Conservation (phyloP, 1,284 basidiomycete genomes). For the Cryptococcus sp. region DNA sequence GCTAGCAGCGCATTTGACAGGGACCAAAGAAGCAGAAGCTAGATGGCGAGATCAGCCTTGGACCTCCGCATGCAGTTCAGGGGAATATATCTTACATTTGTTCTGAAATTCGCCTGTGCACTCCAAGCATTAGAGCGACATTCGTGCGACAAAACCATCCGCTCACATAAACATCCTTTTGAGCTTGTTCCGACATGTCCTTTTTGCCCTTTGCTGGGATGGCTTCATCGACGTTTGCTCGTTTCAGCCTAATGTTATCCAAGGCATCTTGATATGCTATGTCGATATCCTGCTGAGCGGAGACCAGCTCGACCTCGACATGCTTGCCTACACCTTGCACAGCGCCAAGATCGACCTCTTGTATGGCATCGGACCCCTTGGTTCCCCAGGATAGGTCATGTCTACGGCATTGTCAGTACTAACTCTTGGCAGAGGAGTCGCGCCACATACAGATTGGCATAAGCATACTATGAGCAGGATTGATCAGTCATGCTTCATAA, state of each 20-base stretch:
- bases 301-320: constrained; percentile 85
- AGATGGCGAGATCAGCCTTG: not conserved
- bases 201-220: constrained; percentile 56
- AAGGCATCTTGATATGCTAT: constrained; percentile 86
- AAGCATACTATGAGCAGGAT: constrained; percentile 38
- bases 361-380: constrained; percentile 68
- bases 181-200: constrained; percentile 62
- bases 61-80: not conserved
- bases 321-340: constrained; percentile 64
- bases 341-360: constrained; percentile 72
- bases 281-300: constrained; percentile 84
- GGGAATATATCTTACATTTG: constrained; percentile 65
- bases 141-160: not conserved
- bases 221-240: constrained; percentile 36
- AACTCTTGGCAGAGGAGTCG: not conserved
- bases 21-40: constrained; percentile 49
- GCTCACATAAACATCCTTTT: constrained; percentile 77
- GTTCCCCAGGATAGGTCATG: constrained; percentile 77
- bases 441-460: constrained; percentile 65
- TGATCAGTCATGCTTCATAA: too few relatives aligned
- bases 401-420: constrained; percentile 55
- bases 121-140: not conserved
- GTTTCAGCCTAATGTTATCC: constrained; percentile 63
- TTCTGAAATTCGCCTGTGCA: constrained; percentile 69
- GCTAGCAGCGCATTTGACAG: constrained; percentile 66